A percentile compares a stretch with the other conserved stretches of the same genome.
These are phyloP conservation scores for Beta macrorhiza DNA, from an alignment of 179 eudicot species.

Conservation along the genomic window DNA sequence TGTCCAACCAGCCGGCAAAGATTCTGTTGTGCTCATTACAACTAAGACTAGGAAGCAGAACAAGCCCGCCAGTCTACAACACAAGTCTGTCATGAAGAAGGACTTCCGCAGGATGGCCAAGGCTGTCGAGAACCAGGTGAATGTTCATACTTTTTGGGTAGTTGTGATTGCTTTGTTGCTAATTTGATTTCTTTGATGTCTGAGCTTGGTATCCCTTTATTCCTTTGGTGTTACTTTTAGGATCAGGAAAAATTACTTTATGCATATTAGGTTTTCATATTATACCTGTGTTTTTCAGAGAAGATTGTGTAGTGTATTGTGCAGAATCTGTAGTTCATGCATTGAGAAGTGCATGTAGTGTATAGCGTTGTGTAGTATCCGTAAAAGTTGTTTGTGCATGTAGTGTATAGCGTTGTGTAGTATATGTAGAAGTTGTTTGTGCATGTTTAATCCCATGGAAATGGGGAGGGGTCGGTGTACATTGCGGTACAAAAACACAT, in stretches of 20 bases:
- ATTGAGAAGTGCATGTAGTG: background rate
- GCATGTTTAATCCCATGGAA: background rate
- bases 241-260: background rate
- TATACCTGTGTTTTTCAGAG: background rate
- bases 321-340: no score
- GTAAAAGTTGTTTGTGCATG: background rate
- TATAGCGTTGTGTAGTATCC: background rate
- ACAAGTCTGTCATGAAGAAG: conserved; percentile 86
- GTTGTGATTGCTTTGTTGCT: background rate
- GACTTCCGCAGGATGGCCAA: conserved; percentile 78
- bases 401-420: background rate
- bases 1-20: conserved; percentile 69
- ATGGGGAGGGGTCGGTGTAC: background rate
- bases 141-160: background rate
- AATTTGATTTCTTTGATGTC: background rate
- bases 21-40: conserved; percentile 67
- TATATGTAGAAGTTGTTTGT: background rate
- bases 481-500: background rate
- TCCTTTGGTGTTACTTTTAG: no score
- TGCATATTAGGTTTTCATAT: background rate
- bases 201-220: background rate
- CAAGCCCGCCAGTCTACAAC: conserved; percentile 57
- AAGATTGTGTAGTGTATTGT: no score
- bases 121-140: conserved; percentile 89
- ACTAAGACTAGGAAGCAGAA: conserved; percentile 80